Conservation (phyloP, 2,329 filamentous ascomycete genomes). For the Onygenales sp. region DNA sequence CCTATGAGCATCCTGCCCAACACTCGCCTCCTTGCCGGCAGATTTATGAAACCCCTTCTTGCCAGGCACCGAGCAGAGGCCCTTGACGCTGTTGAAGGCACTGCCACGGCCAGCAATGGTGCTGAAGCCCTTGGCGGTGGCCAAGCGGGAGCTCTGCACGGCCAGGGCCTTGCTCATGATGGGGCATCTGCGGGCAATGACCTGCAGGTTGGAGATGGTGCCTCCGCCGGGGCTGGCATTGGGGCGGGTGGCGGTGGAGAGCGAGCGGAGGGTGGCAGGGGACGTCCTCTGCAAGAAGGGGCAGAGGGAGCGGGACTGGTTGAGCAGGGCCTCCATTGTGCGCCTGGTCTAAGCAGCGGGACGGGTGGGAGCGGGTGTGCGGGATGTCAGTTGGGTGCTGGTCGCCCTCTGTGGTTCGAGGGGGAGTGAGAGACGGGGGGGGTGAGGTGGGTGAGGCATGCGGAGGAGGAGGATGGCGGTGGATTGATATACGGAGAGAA, state of each 20-base stretch:
- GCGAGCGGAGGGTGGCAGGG: conserved; percentile 77
- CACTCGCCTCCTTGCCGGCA: conserved; percentile 64
- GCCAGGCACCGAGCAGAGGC: conserved; percentile 39
- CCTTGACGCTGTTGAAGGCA: conserved; percentile 30
- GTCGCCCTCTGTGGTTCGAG: neutral
- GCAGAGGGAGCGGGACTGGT: conserved; percentile 93
- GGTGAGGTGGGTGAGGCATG: neutral
- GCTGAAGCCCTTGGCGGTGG: conserved; percentile 28
- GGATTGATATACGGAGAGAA: neutral
- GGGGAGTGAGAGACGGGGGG: neutral
- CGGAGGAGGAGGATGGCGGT: no score
- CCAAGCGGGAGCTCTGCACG: conserved; percentile 54
- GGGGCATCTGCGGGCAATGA: conserved; percentile 87
- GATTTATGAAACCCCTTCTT: conserved; percentile 77
- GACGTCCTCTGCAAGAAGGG: conserved; percentile 94
- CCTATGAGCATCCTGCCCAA: conserved; percentile 48
- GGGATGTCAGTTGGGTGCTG: neutral
- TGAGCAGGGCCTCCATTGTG: conserved; percentile 82
- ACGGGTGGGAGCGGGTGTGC: neutral
- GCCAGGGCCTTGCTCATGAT: conserved; percentile 98
- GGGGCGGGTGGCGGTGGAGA: conserved; percentile 60
- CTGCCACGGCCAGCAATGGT: conserved; percentile 23
- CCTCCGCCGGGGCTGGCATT: conserved; percentile 61
- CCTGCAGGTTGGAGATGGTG: conserved; percentile 93
- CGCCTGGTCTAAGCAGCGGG: neutral